phyloP scores from a whole-genome alignment of 2,329 filamentous ascomycete species.

The Aplosporella prunicola region DNA sequence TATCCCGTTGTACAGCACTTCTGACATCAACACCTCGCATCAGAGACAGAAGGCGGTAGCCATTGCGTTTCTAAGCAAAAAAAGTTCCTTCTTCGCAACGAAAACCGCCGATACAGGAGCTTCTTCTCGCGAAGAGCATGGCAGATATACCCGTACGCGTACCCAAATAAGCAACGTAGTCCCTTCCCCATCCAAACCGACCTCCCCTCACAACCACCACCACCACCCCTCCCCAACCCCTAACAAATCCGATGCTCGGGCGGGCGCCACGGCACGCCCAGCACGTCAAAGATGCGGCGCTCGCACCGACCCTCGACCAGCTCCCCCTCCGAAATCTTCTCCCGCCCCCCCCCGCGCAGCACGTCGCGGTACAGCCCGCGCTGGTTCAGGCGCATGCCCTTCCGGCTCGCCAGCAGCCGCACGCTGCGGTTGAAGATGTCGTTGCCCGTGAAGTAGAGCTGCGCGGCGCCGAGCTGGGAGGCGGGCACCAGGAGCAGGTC shows the following conservation, averaged over 20 bases:
- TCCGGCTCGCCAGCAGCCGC: slow-evolving; percentile 67
- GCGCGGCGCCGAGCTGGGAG: slow-evolving; percentile 67
- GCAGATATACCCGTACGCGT: too few relatives aligned
- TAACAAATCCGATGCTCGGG: slow-evolving; percentile 61
- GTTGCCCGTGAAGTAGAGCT: slow-evolving; percentile 94
- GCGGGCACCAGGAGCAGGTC: slow-evolving; percentile 78
- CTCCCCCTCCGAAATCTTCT: slow-evolving; percentile 56
- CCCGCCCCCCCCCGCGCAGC: slow-evolving; percentile 47
- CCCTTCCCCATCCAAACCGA: too few relatives aligned
- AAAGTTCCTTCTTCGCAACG: too few relatives aligned
- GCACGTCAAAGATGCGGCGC: slow-evolving; percentile 66
- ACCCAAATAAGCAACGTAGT: too few relatives aligned
- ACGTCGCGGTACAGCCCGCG: slow-evolving; percentile 66
- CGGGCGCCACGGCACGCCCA: slow-evolving; percentile 78
- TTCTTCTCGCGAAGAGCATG: too few relatives aligned
- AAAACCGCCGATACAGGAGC: too few relatives aligned
- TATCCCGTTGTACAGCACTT: too few relatives aligned
- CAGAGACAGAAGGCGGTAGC: too few relatives aligned
- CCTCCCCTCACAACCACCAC: too few relatives aligned
- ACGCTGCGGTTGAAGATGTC: slow-evolving; percentile 90
- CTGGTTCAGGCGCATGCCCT: slow-evolving; percentile 79
- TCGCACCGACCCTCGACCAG: slow-evolving; percentile 68
- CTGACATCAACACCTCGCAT: too few relatives aligned
- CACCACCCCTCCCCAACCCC: background rate
- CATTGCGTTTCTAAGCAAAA: too few relatives aligned